Base-by-base conservation (phyloP, 805 yeast species). In the Cyberlindnera euphorbiae region DNA sequence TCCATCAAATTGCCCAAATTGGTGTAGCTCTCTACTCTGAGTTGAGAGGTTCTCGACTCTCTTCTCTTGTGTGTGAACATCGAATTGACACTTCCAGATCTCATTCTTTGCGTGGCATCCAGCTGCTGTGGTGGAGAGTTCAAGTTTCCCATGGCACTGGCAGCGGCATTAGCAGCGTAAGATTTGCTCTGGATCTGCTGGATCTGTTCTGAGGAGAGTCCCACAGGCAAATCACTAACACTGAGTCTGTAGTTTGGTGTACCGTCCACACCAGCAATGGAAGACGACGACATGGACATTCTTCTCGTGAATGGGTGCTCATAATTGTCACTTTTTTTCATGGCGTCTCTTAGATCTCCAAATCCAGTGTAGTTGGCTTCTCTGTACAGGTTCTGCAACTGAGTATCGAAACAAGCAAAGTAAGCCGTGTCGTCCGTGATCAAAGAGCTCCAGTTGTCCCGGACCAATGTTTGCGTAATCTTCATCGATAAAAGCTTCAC, bases 401-500 rank as follows among this genome's bases (percentile, higher is more conserved):
- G 47, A 2, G 35, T 19, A 10, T 36, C 36, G 25, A 35, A 37
- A 30, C 39, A 23, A 13, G 25, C 19, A 10, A 13, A 5, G 27
- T 8, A 39, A 2, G 18, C 17, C 8, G 11, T 17, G 5, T 22
- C 19, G 18, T 35, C 35, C n/a, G 17, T 5, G 17, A 9, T 5
- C 5, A 42, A 12, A 4, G 32, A 5, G 2, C 23, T 6, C 57
- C 57, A 53, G 33, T 48, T 39, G 16, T 41, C 46, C 17, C 22
- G 9, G 8, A 57, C 30, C 11, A 50, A 31, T 7, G 30, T n/a
- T 2, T 21, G 17, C 5, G 47, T 35, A 9, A 39, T 5, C 15
- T 35, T 11, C 22, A 34, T 14, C 2, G 45, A 36, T 56, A 83
- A 51, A 43, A 79, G 79, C 47, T 77, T 73, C 22, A 77, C 75